phyloP scores from a whole-genome alignment of 345 rosid genomes.

The Sisymbrium irio region DNA sequence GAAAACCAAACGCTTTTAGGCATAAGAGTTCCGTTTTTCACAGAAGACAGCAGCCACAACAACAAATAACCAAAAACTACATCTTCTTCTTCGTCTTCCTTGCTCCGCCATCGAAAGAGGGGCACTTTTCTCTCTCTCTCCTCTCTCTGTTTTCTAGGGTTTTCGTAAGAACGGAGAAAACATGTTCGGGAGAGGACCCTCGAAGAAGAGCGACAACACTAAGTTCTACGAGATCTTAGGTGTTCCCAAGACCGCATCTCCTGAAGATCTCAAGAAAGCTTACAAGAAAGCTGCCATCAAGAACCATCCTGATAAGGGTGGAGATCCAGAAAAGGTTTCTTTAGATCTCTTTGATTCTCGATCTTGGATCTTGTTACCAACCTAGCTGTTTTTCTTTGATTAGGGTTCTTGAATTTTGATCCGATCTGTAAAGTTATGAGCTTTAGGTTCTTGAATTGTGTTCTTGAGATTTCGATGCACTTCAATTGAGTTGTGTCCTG shows the following conservation, averaged over 20 bases:
- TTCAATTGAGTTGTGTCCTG: too few species aligned
- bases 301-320: constrained; percentile 96
- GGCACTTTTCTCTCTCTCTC: neutral
- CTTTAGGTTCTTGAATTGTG: too few species aligned
- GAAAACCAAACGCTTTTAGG: constrained; percentile 10
- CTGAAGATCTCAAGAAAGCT: constrained; percentile 87
- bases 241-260: constrained; percentile 68
- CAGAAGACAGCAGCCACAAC: constrained; percentile 12
- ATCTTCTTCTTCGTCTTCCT: neutral
- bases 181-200: constrained; percentile 78
- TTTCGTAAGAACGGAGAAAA: constrained; percentile 20
- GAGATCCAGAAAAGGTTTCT: constrained; percentile 52
- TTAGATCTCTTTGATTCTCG: neutral
- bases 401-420: neutral
- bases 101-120: constrained; percentile 8
- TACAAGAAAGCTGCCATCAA: constrained; percentile 85
- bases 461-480: too few species aligned
- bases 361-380: neutral
- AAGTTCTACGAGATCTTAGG: constrained; percentile 85
- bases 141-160: constrained; percentile 11
- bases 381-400: neutral
- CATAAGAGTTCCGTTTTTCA: neutral
- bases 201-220: constrained; percentile 73
- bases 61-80: neutral
- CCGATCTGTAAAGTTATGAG: constrained; percentile 7